These are phyloP conservation scores for Phyllostachys edulis DNA, from an alignment of 176 grass and related monocot species.

Conservation along the genomic window DNA sequence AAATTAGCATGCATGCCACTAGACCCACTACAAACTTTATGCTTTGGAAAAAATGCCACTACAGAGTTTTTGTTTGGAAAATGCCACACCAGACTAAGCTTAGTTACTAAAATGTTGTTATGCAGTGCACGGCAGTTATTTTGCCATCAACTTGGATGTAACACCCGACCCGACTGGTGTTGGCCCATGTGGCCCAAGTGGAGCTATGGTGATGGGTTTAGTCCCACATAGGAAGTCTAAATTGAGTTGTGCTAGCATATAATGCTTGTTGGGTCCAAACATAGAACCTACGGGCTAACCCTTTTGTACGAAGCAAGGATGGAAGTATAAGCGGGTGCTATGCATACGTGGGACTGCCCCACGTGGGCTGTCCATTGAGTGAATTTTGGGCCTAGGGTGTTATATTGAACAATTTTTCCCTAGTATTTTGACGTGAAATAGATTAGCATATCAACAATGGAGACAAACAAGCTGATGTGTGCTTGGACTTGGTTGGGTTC, in stretches of 20 bases:
- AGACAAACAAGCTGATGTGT: not conserved
- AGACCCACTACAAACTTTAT: slow-evolving; percentile 2
- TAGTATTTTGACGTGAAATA: slow-evolving; percentile 3
- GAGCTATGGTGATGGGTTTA: too few relatives aligned
- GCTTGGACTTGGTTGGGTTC: not conserved
- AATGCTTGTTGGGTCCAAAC: not conserved
- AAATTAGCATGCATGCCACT: slow-evolving; percentile 2
- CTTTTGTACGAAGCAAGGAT: not conserved
- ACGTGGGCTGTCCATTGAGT: not conserved
- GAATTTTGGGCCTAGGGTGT: not conserved
- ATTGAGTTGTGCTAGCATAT: not conserved
- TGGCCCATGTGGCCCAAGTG: too few relatives aligned
- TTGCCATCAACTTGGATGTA: not conserved
- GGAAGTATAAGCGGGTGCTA: not conserved
- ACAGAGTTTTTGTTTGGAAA: not conserved
- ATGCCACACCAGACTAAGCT: not conserved
- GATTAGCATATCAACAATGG: not conserved
- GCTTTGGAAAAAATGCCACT: not conserved
- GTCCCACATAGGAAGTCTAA: too few relatives aligned
- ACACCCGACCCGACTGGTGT: too few relatives aligned
- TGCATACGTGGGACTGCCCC: not conserved
- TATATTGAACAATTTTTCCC: not conserved
- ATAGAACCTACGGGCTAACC: not conserved
- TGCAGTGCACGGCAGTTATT: not conserved
- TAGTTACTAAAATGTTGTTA: not conserved